phyloP scores from a whole-genome alignment of 176 grass and related monocot species.

The Lolium perenne region DNA sequence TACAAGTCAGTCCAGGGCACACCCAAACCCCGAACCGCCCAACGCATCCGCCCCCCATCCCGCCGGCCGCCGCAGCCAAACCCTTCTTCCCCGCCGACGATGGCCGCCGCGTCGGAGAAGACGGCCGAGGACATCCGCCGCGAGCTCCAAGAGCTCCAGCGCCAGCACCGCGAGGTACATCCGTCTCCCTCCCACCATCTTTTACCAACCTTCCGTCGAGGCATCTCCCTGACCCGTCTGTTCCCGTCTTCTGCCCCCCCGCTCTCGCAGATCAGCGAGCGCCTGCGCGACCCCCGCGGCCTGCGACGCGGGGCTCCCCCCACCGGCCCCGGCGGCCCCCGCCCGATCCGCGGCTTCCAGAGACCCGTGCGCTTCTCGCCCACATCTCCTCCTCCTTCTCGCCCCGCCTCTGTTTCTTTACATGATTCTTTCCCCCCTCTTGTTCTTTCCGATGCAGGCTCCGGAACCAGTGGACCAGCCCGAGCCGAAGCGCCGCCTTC shows the following conservation, averaged over 20 bases:
- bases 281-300: slow-evolving; percentile 86
- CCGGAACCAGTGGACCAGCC: slow-evolving; percentile 65
- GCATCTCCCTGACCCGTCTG: slow-evolving; percentile 31
- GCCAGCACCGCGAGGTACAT: slow-evolving; percentile 87
- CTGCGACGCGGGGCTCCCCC: slow-evolving; percentile 60
- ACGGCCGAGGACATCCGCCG: slow-evolving; percentile 87
- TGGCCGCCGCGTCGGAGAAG: slow-evolving; percentile 74
- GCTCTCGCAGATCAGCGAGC: slow-evolving; percentile 80
- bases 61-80: slow-evolving; percentile 32
- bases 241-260: background rate
- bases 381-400: background rate
- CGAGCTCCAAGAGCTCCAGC: slow-evolving; percentile 96
- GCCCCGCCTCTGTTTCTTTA: background rate
- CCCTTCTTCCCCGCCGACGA: slow-evolving; percentile 34
- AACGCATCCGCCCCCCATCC: background rate
- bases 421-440: background rate
- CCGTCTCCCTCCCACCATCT: background rate
- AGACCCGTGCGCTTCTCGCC: slow-evolving; percentile 60
- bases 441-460: slow-evolving; percentile 54
- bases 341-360: slow-evolving; percentile 66
- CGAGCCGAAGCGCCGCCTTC: slow-evolving; percentile 68
- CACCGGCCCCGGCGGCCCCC: slow-evolving; percentile 32
- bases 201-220: background rate
- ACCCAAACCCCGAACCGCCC: slow-evolving; percentile 50
- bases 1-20: background rate